A percentile compares a stretch with the other conserved stretches of the same genome.
phyloP scores from a whole-genome alignment of 202 grass and related monocot genomes.

The Carex sylvatica region DNA sequence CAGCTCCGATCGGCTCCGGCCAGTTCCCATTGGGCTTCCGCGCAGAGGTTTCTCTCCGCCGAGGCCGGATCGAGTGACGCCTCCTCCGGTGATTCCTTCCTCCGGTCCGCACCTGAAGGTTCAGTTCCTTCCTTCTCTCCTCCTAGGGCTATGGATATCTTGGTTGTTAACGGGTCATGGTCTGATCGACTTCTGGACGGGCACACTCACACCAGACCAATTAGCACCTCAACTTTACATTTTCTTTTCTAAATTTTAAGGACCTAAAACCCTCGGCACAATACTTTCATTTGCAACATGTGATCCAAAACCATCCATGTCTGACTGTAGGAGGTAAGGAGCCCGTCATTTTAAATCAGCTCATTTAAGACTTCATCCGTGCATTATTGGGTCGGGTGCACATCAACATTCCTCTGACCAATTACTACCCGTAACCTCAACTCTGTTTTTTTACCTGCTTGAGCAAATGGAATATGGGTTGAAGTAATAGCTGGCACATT shows the following conservation, averaged over 20 bases:
- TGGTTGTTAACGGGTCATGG: neutral
- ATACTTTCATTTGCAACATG: neutral
- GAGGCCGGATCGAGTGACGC: slow-evolving; percentile 22
- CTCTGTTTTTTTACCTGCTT: neutral
- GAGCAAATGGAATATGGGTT: neutral
- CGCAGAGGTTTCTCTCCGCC: slow-evolving; percentile 36
- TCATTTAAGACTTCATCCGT: neutral
- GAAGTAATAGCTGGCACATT: neutral
- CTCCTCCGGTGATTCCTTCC: slow-evolving; percentile 29
- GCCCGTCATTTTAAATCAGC: neutral
- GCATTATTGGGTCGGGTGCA: neutral
- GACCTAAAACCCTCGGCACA: neutral
- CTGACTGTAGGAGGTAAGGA: neutral
- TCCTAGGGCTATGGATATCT: neutral
- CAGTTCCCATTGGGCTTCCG: neutral
- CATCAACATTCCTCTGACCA: neutral
- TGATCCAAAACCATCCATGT: neutral
- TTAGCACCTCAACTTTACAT: neutral
- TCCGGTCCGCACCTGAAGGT: slow-evolving; percentile 42
- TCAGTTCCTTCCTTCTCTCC: neutral
- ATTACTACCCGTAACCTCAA: neutral
- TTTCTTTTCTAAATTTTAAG: neutral
- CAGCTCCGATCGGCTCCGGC: neutral
- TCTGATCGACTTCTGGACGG: neutral
- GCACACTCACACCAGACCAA: neutral